Evolutionary conservation across 352 stramenopile species (phyloP).

Genomic region (Phytophthora pseudosyringae): DNA sequence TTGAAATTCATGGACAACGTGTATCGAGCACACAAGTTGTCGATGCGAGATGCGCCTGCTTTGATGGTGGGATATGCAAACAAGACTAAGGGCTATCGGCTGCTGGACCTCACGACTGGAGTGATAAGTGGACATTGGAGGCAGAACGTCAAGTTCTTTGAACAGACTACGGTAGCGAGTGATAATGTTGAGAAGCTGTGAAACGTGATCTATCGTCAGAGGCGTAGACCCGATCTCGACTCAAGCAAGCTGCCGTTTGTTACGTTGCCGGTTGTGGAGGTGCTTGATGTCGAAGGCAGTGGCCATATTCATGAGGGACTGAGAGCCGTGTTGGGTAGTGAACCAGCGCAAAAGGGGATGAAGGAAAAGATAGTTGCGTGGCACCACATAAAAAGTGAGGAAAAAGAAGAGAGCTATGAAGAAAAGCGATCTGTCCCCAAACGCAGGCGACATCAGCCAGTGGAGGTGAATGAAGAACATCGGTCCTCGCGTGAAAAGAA

Average conservation of each 20-base stretch:
- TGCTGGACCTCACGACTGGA: slow-evolving; percentile 5
- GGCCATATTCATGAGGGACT: neutral
- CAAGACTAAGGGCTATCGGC: slow-evolving; percentile 6
- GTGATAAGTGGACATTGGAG: slow-evolving; percentile 7
- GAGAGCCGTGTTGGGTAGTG: neutral
- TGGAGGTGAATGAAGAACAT: slow-evolving; percentile 7
- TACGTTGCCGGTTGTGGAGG: neutral
- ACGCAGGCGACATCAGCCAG: slow-evolving; percentile 10
- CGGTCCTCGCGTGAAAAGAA: neutral
- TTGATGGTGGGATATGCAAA: slow-evolving; percentile 6
- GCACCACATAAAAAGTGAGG: neutral
- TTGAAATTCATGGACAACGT: slow-evolving; percentile 17
- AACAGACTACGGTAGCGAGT: slow-evolving; percentile 4
- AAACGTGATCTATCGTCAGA: slow-evolving; percentile 7
- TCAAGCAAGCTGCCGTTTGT: slow-evolving; percentile 6
- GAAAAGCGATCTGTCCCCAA: slow-evolving; percentile 1
- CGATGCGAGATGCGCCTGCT: neutral
- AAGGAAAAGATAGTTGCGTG: too few relatives aligned
- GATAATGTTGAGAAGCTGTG: slow-evolving; percentile 6
- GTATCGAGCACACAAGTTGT: slow-evolving; percentile 9
- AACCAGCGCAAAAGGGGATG: neutral
- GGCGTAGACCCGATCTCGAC: slow-evolving; percentile 4
- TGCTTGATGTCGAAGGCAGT: neutral
- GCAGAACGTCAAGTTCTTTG: slow-evolving; percentile 19
- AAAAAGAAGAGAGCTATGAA: slow-evolving; percentile 18